These are phyloP conservation scores for Oidium heveae DNA, from an alignment of 2,329 filamentous ascomycete genomes.

Conservation along the genomic window DNA sequence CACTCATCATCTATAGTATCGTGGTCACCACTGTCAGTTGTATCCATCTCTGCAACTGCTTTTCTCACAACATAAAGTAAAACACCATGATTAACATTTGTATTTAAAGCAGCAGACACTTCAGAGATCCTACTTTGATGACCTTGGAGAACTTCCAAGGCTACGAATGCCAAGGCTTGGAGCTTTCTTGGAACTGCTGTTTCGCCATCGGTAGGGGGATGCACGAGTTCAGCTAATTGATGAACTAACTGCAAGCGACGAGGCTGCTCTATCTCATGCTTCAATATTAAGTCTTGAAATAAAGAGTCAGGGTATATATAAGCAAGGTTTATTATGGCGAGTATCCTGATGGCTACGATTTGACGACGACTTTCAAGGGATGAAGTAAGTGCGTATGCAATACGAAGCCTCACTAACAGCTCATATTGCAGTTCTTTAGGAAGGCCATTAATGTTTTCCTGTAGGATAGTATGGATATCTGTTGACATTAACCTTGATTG, in stretches of 20 bases:
- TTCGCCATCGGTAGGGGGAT: conserved; percentile 49
- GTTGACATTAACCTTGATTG: conserved; percentile 24
- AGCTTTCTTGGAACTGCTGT: conserved; percentile 44
- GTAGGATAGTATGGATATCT: conserved; percentile 30
- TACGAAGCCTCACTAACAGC: conserved; percentile 55
- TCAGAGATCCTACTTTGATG: conserved; percentile 56
- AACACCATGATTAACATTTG: conserved; percentile 89
- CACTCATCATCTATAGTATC: conserved; percentile 57
- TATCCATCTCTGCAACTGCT: conserved; percentile 57
- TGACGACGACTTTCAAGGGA: conserved; percentile 43
- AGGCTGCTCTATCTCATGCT: conserved; percentile 72
- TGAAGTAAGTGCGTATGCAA: conserved; percentile 52
- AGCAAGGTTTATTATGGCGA: conserved; percentile 74
- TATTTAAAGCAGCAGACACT: conserved; percentile 71
- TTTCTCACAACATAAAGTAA: conserved; percentile 83
- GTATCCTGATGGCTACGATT: conserved; percentile 53
- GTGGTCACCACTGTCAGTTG: conserved; percentile 31
- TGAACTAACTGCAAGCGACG: conserved; percentile 72
- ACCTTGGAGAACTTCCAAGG: conserved; percentile 65
- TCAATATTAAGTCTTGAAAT: conserved; percentile 70
- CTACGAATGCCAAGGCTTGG: conserved; percentile 57
- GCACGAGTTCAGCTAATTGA: conserved; percentile 76
- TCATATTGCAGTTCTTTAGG: conserved; percentile 59
- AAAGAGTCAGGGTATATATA: conserved; percentile 63
- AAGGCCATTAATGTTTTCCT: conserved; percentile 33